phyloP scores from a whole-genome alignment of 2,329 filamentous ascomycete genomes.

The Epichloe sylvatica region DNA sequence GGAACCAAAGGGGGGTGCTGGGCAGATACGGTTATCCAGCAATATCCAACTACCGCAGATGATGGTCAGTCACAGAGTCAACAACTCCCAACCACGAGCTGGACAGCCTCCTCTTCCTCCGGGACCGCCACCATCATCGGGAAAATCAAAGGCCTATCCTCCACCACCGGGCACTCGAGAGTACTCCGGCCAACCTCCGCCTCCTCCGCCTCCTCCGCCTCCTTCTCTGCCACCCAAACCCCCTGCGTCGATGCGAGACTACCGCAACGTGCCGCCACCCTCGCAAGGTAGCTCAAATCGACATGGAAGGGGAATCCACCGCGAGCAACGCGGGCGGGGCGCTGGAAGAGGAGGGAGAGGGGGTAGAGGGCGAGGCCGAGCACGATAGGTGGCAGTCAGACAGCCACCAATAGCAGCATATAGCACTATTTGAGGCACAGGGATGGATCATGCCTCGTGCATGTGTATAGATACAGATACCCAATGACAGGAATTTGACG shows the following conservation, averaged over 20 bases:
- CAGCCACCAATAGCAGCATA: not conserved
- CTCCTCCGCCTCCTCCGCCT: conserved; percentile 8
- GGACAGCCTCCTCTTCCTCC: conserved; percentile 25
- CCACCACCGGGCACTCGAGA: conserved; percentile 13
- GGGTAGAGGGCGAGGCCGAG: conserved; percentile 5
- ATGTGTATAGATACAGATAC: not conserved
- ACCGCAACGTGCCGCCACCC: conserved; percentile 14
- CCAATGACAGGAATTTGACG: not conserved
- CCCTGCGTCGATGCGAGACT: conserved; percentile 13
- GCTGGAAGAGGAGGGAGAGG: conserved; percentile 14
- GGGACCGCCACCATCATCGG: conserved; percentile 22
- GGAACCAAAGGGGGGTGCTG: conserved; percentile 14
- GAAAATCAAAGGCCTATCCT: conserved; percentile 11
- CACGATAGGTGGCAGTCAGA: conserved; percentile 1
- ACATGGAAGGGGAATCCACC: conserved; percentile 11
- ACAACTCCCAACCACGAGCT: conserved; percentile 8
- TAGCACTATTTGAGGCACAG: not conserved
- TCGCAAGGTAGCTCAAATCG: conserved; percentile 8
- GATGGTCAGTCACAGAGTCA: conserved; percentile 8
- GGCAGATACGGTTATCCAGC: conserved; percentile 26
- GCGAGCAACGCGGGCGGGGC: conserved; percentile 12
- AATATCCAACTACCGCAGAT: conserved; percentile 25
- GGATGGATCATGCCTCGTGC: not conserved
- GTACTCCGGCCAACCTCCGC: conserved; percentile 7
- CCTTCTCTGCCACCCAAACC: conserved; percentile 18